A percentile compares a stretch with the other conserved stretches of the same genome.
Evolutionary conservation across 352 stramenopile genomes (phyloP).

Genomic region (Globisporangium canariense): DNA sequence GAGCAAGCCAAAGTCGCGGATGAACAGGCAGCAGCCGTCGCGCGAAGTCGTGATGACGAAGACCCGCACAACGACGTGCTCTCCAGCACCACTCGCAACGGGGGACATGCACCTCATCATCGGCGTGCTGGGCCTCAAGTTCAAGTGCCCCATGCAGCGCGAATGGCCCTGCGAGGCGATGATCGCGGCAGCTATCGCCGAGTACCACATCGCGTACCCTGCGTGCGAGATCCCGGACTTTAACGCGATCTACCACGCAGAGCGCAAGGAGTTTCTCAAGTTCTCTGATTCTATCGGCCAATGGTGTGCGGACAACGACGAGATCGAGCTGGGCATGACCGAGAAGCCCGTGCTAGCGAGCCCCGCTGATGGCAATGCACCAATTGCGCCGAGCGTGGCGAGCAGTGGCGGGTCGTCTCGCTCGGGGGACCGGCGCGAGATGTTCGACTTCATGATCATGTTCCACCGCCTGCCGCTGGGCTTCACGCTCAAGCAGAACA

Average conservation of each 20-base stretch:
- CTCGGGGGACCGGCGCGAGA: conserved; percentile 25
- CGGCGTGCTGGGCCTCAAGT: conserved; percentile 46
- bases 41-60: conserved; percentile 23
- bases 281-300: conserved; percentile 41
- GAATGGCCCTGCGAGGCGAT: conserved; percentile 70
- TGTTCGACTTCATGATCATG: conserved; percentile 67
- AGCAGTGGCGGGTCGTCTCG: conserved; percentile 23
- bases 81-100: not conserved
- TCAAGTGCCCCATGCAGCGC: conserved; percentile 52
- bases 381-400: conserved; percentile 18
- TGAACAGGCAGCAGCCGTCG: conserved; percentile 8
- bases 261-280: conserved; percentile 51
- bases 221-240: conserved; percentile 71
- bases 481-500: conserved; percentile 82
- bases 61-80: conserved; percentile 24
- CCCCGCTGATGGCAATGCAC: not conserved
- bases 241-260: conserved; percentile 67
- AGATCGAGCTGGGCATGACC: conserved; percentile 62
- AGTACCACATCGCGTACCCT: conserved; percentile 58
- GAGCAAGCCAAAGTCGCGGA: conserved; percentile 10
- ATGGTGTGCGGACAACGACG: conserved; percentile 50
- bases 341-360: conserved; percentile 21
- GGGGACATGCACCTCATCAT: conserved; percentile 38
- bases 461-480: conserved; percentile 85
- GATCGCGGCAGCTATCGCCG: conserved; percentile 52